A percentile compares a stretch with the other conserved stretches of the same genome.
These are phyloP conservation scores for Quercus variabilis DNA, from an alignment of 306 rosid genomes.

Conservation along the genomic window DNA sequence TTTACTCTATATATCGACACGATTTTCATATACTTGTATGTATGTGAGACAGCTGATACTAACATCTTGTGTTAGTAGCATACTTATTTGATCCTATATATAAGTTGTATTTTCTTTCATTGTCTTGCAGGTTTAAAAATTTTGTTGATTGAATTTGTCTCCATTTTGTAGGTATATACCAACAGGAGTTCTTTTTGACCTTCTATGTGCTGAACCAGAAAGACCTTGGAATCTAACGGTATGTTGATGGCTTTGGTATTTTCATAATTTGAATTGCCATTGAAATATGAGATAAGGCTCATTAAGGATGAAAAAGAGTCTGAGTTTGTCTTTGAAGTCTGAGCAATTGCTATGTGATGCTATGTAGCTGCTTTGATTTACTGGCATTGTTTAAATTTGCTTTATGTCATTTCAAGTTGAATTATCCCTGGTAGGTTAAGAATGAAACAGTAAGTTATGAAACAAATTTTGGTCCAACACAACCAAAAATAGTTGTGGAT, in stretches of 20 bases:
- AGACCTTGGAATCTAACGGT: slow-evolving; percentile 96
- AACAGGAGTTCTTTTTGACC: slow-evolving; percentile 96
- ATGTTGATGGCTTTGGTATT: neutral
- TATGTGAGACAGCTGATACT: neutral
- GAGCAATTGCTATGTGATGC: neutral
- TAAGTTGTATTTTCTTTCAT: neutral
- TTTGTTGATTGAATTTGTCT: neutral
- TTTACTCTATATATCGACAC: neutral
- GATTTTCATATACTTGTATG: neutral
- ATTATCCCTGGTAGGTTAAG: neutral
- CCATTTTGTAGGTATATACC: slow-evolving; percentile 69
- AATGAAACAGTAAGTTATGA: neutral
- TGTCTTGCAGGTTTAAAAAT: neutral
- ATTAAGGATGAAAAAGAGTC: neutral
- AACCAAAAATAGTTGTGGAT: neutral
- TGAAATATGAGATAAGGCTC: neutral
- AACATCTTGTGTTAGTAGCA: neutral
- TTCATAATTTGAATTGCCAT: neutral
- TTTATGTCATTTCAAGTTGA: neutral
- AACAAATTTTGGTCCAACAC: neutral
- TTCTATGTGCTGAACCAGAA: slow-evolving; percentile 79
- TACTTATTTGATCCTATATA: neutral
- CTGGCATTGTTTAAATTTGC: neutral
- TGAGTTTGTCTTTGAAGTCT: neutral
- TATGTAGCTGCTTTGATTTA: neutral